Evolutionary conservation across 1,284 basidiomycete species (phyloP), one percentile per base, ranked within the genome.

Genomic region (Tranzscheliella williamsii): DNA sequence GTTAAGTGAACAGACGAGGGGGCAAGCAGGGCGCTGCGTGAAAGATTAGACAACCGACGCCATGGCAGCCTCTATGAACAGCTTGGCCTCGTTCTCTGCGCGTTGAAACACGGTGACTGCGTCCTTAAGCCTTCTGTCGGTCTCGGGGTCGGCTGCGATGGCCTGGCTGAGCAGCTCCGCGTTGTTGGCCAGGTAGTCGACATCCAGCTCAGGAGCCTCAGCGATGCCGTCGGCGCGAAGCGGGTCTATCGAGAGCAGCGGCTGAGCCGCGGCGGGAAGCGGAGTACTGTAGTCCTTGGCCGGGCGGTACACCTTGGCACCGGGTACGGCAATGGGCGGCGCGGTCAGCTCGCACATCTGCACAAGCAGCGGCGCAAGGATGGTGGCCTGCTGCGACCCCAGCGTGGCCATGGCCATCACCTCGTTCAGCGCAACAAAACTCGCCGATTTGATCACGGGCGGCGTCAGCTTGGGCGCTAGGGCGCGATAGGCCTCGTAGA

Each of bases 401-500:
- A 58, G 31, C 31, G 38, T 41, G 4, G 55, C 45, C 55, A 52
- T 52, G 18, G 55, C 55, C 7, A 58, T 39, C 9, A 52, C 55
- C 21, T 58, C 49, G 49, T 58, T 58, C 2, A 58, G 17, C 12
- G 48, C 55, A 23, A 58, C 52, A 34, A 52, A 58, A 11, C 30
- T 36, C 3, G 55, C 55, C 4, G 44, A 16, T 24, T 58, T 58
- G 55, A 58, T 58, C 31, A 52, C 44, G 5, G 55, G 55, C 4
- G 44, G 36, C 16, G 20, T 27, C 4, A 24, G 16, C 5, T 4
- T 7, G 16, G 43, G 27, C 3, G 35, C 33, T 5, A 52, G 41
- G 5, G 32, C 21, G 9, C 55, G 48, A 35, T 58, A 52, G 2
- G 55, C 55, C 23, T 58, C 40, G 49, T 58, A 58, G 48, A 58